Conservation (phyloP, 371 early-diverging fungal genomes). For the Mycotypha africana region DNA sequence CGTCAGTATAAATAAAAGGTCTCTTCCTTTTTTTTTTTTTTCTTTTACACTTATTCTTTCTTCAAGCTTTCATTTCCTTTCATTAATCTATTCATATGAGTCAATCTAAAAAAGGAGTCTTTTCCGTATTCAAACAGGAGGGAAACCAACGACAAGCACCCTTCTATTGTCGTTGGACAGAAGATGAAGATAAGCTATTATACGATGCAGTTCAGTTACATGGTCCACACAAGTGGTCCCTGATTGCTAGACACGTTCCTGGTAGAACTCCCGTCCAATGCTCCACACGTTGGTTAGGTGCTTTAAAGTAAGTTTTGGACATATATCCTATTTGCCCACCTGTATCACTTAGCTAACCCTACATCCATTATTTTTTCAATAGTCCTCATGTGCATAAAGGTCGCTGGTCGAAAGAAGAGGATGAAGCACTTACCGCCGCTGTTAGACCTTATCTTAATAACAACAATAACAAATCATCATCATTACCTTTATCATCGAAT, state of each 20-base stretch:
- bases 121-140: slow-evolving; percentile 12
- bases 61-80: too few relatives aligned
- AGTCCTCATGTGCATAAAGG: slow-evolving; percentile 45
- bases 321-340: not conserved
- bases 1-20: too few relatives aligned
- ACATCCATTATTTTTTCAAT: not conserved
- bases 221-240: slow-evolving; percentile 41
- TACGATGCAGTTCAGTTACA: slow-evolving; percentile 19
- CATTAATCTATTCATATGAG: too few relatives aligned
- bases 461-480: not conserved
- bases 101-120: not conserved
- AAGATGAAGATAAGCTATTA: slow-evolving; percentile 18
- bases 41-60: too few relatives aligned
- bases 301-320: slow-evolving; percentile 4
- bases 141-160: slow-evolving; percentile 4
- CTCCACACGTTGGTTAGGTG: slow-evolving; percentile 38
- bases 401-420: slow-evolving; percentile 51
- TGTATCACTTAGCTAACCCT: not conserved
- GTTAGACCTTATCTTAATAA: slow-evolving; percentile 14
- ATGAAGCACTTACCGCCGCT: slow-evolving; percentile 32
- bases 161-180: slow-evolving; percentile 21
- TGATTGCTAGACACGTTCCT: slow-evolving; percentile 36
- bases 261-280: slow-evolving; percentile 51
- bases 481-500: too few relatives aligned
- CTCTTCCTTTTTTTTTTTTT: too few relatives aligned